Percentiles rank a stretch among this genome's conserved stretches.
phyloP scores from a whole-genome alignment of 352 stramenopile species.

The Pythium insidiosum region DNA sequence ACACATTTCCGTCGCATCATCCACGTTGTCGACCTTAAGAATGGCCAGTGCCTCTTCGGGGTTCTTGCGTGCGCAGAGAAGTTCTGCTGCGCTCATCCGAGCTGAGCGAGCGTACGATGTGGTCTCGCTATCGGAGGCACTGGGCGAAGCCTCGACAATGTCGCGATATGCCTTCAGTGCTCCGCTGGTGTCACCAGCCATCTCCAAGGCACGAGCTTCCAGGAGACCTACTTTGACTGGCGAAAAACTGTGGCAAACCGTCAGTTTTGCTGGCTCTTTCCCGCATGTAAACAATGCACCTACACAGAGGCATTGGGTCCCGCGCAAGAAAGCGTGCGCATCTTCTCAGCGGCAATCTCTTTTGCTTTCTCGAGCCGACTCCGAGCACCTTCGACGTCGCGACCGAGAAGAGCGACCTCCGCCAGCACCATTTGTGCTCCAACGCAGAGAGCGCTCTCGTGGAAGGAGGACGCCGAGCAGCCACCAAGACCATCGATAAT shows the following conservation, averaged over 20 bases:
- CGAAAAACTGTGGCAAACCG: too few relatives aligned
- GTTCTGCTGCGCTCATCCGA: constrained; percentile 29
- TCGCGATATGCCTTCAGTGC: constrained; percentile 41
- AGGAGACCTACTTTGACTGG: constrained; percentile 44
- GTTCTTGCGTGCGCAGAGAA: constrained; percentile 26
- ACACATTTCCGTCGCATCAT: constrained; percentile 17
- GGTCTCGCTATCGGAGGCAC: constrained; percentile 4
- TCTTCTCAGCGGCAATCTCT: constrained; percentile 37
- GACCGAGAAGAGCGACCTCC: constrained; percentile 24
- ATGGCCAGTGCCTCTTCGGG: constrained; percentile 16
- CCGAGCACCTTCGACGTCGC: constrained; percentile 57
- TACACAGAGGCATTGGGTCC: constrained; percentile 31
- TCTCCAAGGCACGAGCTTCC: constrained; percentile 39
- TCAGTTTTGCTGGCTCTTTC: too few relatives aligned
- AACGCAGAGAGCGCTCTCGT: constrained; percentile 52
- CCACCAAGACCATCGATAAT: constrained; percentile 52
- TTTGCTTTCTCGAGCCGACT: constrained; percentile 35
- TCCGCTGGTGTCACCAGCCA: constrained; percentile 33
- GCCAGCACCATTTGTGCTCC: constrained; percentile 47
- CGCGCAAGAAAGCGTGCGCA: constrained; percentile 22
- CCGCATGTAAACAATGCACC: too few relatives aligned
- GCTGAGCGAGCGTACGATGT: too few relatives aligned
- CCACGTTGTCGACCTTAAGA: constrained; percentile 2
- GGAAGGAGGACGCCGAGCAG: constrained; percentile 55
- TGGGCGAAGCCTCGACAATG: constrained; percentile 9